Base-by-base conservation (phyloP, 164 flowering plant species). In the Taxillus chinensis region DNA sequence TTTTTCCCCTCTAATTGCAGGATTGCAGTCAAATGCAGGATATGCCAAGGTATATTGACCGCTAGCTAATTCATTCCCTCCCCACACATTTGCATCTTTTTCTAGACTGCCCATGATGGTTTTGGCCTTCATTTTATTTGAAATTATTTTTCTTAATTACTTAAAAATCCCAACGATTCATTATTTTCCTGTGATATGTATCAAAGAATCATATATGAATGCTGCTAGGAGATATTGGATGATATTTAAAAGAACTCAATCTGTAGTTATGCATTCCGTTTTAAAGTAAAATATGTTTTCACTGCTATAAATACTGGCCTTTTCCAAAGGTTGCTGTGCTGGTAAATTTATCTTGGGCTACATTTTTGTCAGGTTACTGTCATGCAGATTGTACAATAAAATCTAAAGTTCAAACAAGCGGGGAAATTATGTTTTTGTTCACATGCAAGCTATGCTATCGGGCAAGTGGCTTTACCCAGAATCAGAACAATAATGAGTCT, bases 31-130 rank as follows among this genome's bases (percentile, higher is more conserved):
- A 80, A 71, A 68, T 93, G 99, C 81, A 75, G 69, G 68, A 61
- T 67, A 46, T 93, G 99, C 73, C 75, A 81, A 93, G 99, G 99
- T 93, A 86, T 38, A 4, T 52, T 2, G 27, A 63, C 38, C 39
- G 16, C 8, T 38, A 40, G 59, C 48, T 2, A 62, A 11, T 51
- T 3, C 14, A 42, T 11, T 46, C 41, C 39, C 11, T 8, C 16
- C 11, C n/a, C 2, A 53, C 1, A 7, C 15, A 57, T 38, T 37
- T 38, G 11, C 42, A 37, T 5, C 57, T 3, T 3, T 8, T 8
- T 15, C 8, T 55, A 16, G 3, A 55, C 8, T 55, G 58, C 39
- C 27, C 27, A 55, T n/a, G 12, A 11, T 27, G 27, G 8, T 55
- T 17, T 55, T 16, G 51, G 13, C 13, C 13, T 17, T 2, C 58